These are phyloP conservation scores for Sclerotinia spermophila DNA, from an alignment of 2,329 filamentous ascomycete genomes.

Conservation along the genomic window DNA sequence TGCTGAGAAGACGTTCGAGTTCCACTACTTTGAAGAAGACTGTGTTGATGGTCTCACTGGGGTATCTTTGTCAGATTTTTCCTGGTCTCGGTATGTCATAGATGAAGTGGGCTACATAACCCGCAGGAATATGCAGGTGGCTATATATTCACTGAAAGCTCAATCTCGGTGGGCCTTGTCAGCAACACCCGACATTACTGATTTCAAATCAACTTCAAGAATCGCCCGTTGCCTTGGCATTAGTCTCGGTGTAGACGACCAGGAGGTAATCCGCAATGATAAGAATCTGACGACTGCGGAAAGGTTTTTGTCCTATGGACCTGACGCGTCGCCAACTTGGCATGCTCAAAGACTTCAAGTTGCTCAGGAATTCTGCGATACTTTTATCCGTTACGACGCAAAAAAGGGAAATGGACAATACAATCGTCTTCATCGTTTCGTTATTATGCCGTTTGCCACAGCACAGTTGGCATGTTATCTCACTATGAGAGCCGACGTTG, in stretches of 20 bases:
- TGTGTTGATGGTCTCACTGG: not conserved
- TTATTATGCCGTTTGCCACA: not conserved
- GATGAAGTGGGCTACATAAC: constrained; percentile 2
- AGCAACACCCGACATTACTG: constrained; percentile 2
- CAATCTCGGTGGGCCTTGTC: constrained; percentile 11
- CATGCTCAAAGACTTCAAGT: not conserved
- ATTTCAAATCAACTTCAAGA: not conserved
- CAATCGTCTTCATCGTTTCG: not conserved
- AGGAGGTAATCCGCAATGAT: not conserved
- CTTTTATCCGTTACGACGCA: not conserved
- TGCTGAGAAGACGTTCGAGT: not conserved
- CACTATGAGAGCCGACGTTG: not conserved
- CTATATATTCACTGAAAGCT: not conserved
- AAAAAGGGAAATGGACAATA: not conserved
- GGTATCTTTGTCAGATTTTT: not conserved
- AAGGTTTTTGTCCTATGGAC: not conserved
- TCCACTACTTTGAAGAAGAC: not conserved
- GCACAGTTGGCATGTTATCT: constrained; percentile 6
- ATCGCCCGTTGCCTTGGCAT: constrained; percentile 5
- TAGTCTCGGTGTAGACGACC: constrained; percentile 1
- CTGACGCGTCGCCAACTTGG: constrained; percentile 2
- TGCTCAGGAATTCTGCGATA: not conserved
- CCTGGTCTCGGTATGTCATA: not conserved
- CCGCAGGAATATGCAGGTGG: not conserved
- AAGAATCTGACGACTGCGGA: not conserved